Evolutionary conservation across 1,284 basidiomycete genomes (phyloP).

Genomic region (Agaricales sp.): DNA sequence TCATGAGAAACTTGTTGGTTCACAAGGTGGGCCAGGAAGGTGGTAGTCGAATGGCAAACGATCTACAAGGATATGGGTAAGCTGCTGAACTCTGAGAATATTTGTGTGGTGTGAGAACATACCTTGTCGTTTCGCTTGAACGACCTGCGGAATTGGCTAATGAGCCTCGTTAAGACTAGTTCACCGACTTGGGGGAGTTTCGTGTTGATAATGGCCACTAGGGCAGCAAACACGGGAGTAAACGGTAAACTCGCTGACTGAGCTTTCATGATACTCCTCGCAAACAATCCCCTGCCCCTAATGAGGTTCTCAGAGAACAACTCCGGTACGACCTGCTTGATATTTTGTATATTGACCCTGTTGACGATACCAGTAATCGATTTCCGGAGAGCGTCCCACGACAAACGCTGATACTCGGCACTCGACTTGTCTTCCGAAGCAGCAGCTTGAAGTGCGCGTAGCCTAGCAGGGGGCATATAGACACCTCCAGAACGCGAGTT

Average conservation of each 20-base stretch:
- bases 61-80: conserved; percentile 35
- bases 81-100: background rate
- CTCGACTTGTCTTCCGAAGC: conserved; percentile 79
- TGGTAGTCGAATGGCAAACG: conserved; percentile 89
- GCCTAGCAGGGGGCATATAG: conserved; percentile 90
- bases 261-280: conserved; percentile 95
- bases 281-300: conserved; percentile 82
- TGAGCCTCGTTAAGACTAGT: conserved; percentile 77
- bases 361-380: conserved; percentile 99
- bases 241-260: conserved; percentile 95
- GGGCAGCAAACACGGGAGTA: conserved; percentile 92
- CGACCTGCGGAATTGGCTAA: conserved; percentile 90
- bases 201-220: conserved; percentile 94
- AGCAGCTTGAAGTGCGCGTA: conserved; percentile 87
- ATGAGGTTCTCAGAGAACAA: conserved; percentile 89
- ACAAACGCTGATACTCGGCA: conserved; percentile 90
- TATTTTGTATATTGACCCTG: conserved; percentile 92
- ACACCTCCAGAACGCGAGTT: conserved; percentile 85
- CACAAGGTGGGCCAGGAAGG: conserved; percentile 94
- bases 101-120: conserved; percentile 15
- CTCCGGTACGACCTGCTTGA: conserved; percentile 95
- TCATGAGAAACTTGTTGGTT: conserved; percentile 95
- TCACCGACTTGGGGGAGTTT: conserved; percentile 97
- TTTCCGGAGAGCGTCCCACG: conserved; percentile 97
- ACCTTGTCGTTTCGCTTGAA: conserved; percentile 99